Percentiles rank a stretch among this genome's conserved stretches.
phyloP scores from a whole-genome alignment of 2,329 filamentous ascomycete genomes.

The Colletotrichum camelliae region DNA sequence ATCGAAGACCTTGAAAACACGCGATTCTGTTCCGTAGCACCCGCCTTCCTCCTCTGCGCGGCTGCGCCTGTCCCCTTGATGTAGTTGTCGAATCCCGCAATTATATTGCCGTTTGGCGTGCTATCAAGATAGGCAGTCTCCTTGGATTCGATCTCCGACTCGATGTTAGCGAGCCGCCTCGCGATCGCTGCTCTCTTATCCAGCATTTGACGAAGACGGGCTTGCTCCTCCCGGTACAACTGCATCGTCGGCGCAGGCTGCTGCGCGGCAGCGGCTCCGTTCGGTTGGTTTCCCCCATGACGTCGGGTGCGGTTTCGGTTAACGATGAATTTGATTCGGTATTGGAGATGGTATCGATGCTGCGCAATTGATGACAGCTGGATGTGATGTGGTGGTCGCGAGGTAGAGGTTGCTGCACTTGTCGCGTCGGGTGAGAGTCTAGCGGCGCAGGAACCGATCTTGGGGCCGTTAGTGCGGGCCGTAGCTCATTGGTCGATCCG shows the following conservation, averaged over 20 bases:
- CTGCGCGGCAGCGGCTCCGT: conserved; percentile 24
- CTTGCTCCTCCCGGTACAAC: conserved; percentile 57
- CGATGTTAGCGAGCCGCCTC: conserved; percentile 47
- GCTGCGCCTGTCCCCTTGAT: conserved; percentile 83
- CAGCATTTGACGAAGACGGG: conserved; percentile 52
- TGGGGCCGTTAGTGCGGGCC: background rate
- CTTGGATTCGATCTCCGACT: conserved; percentile 83
- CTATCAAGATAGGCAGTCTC: conserved; percentile 92
- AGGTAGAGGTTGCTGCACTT: background rate
- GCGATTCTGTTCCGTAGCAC: conserved; percentile 71
- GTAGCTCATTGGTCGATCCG: background rate
- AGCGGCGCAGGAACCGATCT: background rate
- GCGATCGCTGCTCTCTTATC: conserved; percentile 40
- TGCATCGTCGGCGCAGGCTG: conserved; percentile 39
- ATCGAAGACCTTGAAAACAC: conserved; percentile 75
- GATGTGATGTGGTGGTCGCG: background rate
- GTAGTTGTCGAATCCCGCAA: conserved; percentile 97
- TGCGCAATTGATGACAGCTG: background rate
- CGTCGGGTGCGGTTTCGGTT: background rate
- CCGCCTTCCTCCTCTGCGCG: conserved; percentile 68
- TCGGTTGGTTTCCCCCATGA: conserved; percentile 22
- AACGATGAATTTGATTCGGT: background rate
- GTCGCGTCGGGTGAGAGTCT: background rate
- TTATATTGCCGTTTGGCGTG: conserved; percentile 90
- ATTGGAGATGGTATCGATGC: background rate